Conservation (phyloP, 2,329 filamentous ascomycete species). For the Curvularia verruculosa region DNA sequence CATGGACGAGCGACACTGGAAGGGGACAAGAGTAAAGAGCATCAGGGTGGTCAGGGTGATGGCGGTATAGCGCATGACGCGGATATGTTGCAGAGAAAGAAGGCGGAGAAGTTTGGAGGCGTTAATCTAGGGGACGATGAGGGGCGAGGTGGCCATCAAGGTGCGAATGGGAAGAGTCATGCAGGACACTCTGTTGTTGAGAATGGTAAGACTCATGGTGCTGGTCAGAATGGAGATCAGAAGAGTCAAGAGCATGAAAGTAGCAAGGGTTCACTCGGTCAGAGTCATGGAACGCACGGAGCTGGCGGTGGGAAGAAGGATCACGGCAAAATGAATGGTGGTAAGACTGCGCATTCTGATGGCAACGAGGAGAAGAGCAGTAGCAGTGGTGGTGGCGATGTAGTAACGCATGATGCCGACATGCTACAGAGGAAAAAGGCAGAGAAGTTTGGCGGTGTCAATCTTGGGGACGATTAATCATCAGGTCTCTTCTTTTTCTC, state of each 20-base stretch:
- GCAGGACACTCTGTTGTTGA: not conserved
- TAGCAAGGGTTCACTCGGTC: not conserved
- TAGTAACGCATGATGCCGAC: conserved; percentile 1
- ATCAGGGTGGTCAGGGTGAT: not conserved
- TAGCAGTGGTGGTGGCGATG: not conserved
- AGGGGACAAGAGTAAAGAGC: not conserved
- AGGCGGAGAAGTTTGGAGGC: conserved; percentile 22
- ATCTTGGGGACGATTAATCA: conserved; percentile 7
- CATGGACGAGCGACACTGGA: conserved; percentile 11
- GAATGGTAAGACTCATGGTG: not conserved
- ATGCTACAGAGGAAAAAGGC: conserved; percentile 18
- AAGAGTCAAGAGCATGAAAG: not conserved
- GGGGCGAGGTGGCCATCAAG: not conserved
- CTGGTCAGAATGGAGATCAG: not conserved
- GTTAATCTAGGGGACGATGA: conserved; percentile 13
- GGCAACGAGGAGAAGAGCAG: not conserved
- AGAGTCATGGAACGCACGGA: not conserved
- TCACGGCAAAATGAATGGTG: not conserved
- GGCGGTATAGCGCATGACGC: not conserved
- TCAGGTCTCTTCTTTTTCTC: not conserved
- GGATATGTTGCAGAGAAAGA: conserved; percentile 15
- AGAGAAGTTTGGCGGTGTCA: conserved; percentile 24
- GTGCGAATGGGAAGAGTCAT: not conserved
- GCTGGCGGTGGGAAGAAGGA: not conserved
- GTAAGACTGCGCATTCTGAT: not conserved